Evolutionary conservation across 495 filamentous ascomycete species (phyloP).

Genomic region (Halenospora varia): DNA sequence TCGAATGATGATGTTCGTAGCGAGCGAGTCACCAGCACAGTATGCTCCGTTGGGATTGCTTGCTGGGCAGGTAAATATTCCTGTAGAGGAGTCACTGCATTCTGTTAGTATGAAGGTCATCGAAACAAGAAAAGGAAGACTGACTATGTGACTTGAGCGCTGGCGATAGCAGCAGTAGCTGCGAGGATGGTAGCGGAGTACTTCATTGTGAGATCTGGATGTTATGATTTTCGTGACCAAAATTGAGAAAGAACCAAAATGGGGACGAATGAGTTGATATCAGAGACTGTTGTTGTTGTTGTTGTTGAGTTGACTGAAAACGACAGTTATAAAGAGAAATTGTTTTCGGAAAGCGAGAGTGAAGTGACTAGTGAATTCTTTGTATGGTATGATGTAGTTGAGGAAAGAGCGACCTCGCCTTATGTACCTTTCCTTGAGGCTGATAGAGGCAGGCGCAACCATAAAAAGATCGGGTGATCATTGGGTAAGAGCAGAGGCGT

Average conservation of each 20-base stretch:
- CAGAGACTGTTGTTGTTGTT: background rate
- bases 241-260: background rate
- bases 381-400: background rate
- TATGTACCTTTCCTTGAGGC: background rate
- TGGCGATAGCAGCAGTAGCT: constrained; percentile 24
- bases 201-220: constrained; percentile 26
- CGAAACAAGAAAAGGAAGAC: background rate
- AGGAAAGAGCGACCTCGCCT: background rate
- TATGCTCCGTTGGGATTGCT: constrained; percentile 17
- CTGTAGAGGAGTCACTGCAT: constrained; percentile 8
- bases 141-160: constrained; percentile 14
- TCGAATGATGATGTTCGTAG: constrained; percentile 28
- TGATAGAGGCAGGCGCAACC: background rate
- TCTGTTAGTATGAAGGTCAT: background rate
- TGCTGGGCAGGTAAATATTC: constrained; percentile 22
- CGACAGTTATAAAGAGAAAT: background rate
- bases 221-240: background rate
- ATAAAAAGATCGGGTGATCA: background rate
- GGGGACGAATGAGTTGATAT: background rate
- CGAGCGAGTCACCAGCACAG: constrained; percentile 16
- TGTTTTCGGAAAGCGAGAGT: background rate
- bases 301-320: background rate
- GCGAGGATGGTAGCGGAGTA: constrained; percentile 22
- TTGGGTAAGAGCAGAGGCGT: background rate
- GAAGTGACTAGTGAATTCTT: background rate